Conservation (phyloP, 2,329 filamentous ascomycete genomes). For the Aureobasidium lini region DNA sequence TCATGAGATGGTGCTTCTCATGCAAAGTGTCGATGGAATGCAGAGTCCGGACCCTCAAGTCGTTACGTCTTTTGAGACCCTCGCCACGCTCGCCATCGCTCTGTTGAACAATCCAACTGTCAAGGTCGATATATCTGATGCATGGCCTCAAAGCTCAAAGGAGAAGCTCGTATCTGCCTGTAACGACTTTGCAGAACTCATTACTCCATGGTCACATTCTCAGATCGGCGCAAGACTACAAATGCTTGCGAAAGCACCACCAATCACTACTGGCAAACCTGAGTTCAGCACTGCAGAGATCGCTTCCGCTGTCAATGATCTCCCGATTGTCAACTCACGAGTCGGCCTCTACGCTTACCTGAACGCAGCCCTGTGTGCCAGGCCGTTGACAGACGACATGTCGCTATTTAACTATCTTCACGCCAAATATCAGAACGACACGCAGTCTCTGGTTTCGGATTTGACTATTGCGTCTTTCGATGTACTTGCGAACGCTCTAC, state of each 20-base stretch:
- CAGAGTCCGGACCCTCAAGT: constrained; percentile 21
- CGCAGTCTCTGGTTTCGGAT: constrained; percentile 70
- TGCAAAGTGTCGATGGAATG: constrained; percentile 20
- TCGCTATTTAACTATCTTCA: constrained; percentile 72
- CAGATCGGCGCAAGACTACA: constrained; percentile 24
- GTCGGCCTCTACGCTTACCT: constrained; percentile 80
- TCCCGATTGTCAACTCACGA: constrained; percentile 66
- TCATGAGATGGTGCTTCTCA: constrained; percentile 24
- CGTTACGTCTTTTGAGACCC: constrained; percentile 25
- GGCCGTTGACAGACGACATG: constrained; percentile 75
- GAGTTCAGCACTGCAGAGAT: constrained; percentile 54
- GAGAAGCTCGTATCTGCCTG: constrained; percentile 23
- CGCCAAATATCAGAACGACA: constrained; percentile 77
- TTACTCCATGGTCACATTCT: constrained; percentile 28
- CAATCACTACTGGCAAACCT: constrained; percentile 59
- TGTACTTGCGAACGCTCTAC: constrained; percentile 76
- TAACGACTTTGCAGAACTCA: constrained; percentile 25
- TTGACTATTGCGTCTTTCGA: constrained; percentile 86
- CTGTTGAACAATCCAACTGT: constrained; percentile 21
- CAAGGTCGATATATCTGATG: constrained; percentile 4
- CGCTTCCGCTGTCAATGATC: constrained; percentile 39
- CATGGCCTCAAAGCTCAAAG: constrained; percentile 17
- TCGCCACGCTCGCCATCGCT: constrained; percentile 24
- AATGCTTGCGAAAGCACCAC: constrained; percentile 22
- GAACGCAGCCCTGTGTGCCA: constrained; percentile 71